A percentile compares a stretch with the other conserved stretches of the same genome.
Evolutionary conservation across 164 flowering plant species (phyloP).

Genomic region (Malania oleifera): DNA sequence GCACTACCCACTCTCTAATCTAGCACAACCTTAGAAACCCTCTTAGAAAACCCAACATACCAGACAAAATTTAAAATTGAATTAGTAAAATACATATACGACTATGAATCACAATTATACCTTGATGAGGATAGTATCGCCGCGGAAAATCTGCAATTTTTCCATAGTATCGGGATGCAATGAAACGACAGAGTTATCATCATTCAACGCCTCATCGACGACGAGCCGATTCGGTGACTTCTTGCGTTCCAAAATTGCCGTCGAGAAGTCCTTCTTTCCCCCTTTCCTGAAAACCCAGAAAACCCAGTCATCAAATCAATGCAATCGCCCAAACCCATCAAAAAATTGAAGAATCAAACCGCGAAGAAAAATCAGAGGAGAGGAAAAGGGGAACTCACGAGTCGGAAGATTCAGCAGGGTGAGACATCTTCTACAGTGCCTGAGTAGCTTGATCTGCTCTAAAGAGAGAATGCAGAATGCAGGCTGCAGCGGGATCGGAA

Average conservation of each 20-base stretch:
- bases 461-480: too few species aligned
- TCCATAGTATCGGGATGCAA: slow-evolving; percentile 26
- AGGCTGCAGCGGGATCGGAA: too few species aligned
- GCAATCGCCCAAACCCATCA: not conserved
- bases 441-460: too few species aligned
- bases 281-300: slow-evolving; percentile 18
- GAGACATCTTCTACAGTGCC: slow-evolving; percentile 11
- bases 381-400: slow-evolving; percentile 17
- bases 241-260: slow-evolving; percentile 30
- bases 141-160: slow-evolving; percentile 23
- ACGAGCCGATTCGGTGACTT: slow-evolving; percentile 30
- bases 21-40: too few species aligned
- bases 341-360: not conserved
- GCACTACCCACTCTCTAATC: too few species aligned
- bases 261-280: slow-evolving; percentile 29
- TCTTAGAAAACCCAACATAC: not conserved
- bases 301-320: not conserved
- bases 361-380: not conserved
- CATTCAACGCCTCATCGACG: slow-evolving; percentile 28
- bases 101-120: not conserved
- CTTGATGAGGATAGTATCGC: slow-evolving; percentile 28
- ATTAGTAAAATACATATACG: not conserved
- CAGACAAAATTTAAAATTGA: not conserved
- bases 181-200: slow-evolving; percentile 26
- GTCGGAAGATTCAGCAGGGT: slow-evolving; percentile 24